Percentiles rank a stretch among this genome's conserved stretches.
Conservation (phyloP, 2,329 filamentous ascomycete genomes). For the Scedosporium minutisporum region DNA sequence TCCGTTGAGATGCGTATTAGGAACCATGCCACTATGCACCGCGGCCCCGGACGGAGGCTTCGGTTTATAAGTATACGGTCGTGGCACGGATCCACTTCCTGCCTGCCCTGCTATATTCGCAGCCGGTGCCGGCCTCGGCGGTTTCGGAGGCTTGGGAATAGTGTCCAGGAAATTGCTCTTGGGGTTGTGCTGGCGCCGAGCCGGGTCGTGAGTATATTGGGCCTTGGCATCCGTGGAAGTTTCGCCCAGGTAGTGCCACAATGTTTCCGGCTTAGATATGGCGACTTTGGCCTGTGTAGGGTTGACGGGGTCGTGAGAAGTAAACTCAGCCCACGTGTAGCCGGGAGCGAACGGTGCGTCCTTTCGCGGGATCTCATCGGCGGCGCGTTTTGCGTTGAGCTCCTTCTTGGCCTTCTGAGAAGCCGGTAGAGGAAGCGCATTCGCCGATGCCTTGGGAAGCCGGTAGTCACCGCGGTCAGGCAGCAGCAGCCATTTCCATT, state of each 20-base stretch:
- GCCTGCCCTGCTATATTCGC: neutral
- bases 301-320: conserved; percentile 42
- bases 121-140: conserved; percentile 13
- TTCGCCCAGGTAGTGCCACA: conserved; percentile 84
- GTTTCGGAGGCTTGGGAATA: conserved; percentile 43
- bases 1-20: neutral
- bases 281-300: conserved; percentile 58
- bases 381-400: conserved; percentile 55
- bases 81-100: neutral
- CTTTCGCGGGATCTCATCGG: conserved; percentile 52
- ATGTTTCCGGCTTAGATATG: conserved; percentile 58
- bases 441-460: conserved; percentile 64
- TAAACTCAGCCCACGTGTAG: conserved; percentile 72
- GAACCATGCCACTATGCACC: neutral
- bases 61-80: conserved; percentile 3
- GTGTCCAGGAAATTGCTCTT: conserved; percentile 67
- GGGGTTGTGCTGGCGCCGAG: conserved; percentile 49
- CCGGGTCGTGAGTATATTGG: conserved; percentile 76
- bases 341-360: conserved; percentile 60
- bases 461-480: conserved; percentile 61
- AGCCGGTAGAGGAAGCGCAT: conserved; percentile 60
- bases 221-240: conserved; percentile 82
- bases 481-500: conserved; percentile 77
- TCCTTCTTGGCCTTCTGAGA: conserved; percentile 54
- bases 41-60: neutral